A percentile compares a stretch with the other conserved stretches of the same genome.
Evolutionary conservation across 2,329 filamentous ascomycete genomes (phyloP).

Genomic region (Talaromyces rugulosus): DNA sequence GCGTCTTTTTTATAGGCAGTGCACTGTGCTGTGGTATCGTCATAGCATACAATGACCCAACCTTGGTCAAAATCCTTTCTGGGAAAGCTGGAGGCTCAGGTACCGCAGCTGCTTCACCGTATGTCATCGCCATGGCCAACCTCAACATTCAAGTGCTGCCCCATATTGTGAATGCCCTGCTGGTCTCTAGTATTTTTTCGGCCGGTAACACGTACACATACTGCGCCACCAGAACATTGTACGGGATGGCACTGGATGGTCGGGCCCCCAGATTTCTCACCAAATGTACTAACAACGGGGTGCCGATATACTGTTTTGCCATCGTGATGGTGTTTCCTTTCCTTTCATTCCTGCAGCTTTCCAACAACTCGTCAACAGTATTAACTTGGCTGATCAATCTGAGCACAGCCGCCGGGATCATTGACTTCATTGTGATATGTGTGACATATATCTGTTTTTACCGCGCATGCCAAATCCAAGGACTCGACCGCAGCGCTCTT

Average conservation of each 20-base stretch:
- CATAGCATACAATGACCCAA: conserved; percentile 59
- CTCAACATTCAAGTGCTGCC: conserved; percentile 59
- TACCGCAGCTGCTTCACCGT: conserved; percentile 60
- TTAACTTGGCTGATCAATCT: conserved; percentile 60
- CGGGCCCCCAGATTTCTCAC: conserved; percentile 67
- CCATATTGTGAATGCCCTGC: conserved; percentile 65
- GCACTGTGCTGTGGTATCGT: conserved; percentile 70
- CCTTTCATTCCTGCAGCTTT: conserved; percentile 64
- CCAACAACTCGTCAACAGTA: conserved; percentile 49
- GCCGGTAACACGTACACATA: conserved; percentile 73
- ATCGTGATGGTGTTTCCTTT: conserved; percentile 58
- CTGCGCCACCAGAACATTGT: conserved; percentile 65
- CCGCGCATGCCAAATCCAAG: conserved; percentile 56
- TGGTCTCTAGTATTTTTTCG: conserved; percentile 68
- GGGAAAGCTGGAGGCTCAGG: conserved; percentile 21
- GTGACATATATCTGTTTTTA: conserved; percentile 62
- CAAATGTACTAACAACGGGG: conserved; percentile 62
- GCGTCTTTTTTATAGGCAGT: conserved; percentile 71
- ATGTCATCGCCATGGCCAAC: conserved; percentile 66
- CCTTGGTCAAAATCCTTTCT: conserved; percentile 52
- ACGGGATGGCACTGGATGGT: conserved; percentile 65
- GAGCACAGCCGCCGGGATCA: conserved; percentile 46
- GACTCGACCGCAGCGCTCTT: conserved; percentile 50
- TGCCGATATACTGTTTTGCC: conserved; percentile 61
- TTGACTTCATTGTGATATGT: conserved; percentile 61